Conservation (phyloP, 208 protist species). For the Phytomonas francai region DNA sequence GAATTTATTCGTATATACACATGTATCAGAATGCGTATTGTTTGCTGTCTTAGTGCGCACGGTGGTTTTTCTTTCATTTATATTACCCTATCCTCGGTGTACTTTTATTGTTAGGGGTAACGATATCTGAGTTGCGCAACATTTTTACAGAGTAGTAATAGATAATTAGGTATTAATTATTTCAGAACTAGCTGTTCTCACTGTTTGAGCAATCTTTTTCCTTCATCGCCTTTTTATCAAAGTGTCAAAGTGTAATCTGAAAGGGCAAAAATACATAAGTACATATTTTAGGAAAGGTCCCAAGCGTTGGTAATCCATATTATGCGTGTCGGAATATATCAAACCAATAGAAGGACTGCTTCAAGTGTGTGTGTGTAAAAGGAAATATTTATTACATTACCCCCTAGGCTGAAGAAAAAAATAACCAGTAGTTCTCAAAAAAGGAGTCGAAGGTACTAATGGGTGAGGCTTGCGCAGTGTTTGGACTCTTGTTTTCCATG, state of each 20-base stretch:
- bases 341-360: neutral
- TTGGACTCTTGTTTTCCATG: conserved; percentile 79
- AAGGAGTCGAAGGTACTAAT: conserved; percentile 21
- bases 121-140: neutral
- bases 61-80: neutral
- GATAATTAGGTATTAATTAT: neutral
- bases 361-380: neutral
- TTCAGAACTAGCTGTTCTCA: neutral
- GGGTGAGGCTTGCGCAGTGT: conserved; percentile 64
- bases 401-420: neutral
- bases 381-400: neutral
- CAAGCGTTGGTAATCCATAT: neutral
- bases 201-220: neutral
- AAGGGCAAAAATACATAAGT: neutral
- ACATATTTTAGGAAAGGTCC: neutral
- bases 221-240: neutral
- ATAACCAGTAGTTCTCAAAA: neutral
- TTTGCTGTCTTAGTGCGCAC: neutral
- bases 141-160: neutral
- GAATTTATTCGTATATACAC: conserved; percentile 5
- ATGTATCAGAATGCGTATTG: conserved; percentile 1
- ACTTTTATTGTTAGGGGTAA: neutral
- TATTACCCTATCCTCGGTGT: neutral
- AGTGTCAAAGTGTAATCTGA: too few species aligned
- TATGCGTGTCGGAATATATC: neutral